phyloP scores from a whole-genome alignment of 179 eudicot species.

The Patellifolia procumbens region DNA sequence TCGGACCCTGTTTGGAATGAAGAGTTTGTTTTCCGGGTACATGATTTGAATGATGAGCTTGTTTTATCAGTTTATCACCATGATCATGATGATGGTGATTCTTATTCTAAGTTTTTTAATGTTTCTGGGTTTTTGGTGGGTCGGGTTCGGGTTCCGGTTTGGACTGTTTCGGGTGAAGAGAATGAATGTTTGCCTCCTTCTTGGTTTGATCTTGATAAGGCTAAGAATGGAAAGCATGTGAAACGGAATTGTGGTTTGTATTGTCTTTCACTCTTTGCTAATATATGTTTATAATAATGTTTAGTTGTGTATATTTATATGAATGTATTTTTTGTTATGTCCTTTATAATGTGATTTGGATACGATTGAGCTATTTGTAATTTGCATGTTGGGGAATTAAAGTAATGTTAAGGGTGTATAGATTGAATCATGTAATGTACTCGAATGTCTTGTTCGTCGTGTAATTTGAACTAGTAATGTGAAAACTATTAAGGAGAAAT shows the following conservation, averaged over 20 bases:
- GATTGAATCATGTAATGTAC: no score
- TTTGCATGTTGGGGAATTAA: neutral
- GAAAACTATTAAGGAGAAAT: no score
- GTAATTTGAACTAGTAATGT: neutral
- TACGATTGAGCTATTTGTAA: neutral
- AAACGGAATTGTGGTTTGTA: slow-evolving; percentile 52
- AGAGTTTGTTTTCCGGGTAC: slow-evolving; percentile 79
- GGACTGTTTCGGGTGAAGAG: slow-evolving; percentile 50
- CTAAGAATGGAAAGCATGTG: slow-evolving; percentile 40
- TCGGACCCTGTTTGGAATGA: slow-evolving; percentile 84
- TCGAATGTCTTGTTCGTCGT: neutral
- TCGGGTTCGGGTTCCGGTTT: slow-evolving; percentile 60
- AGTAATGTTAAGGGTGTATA: neutral
- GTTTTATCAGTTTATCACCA: slow-evolving; percentile 53
- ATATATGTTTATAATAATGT: neutral
- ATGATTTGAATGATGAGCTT: slow-evolving; percentile 67
- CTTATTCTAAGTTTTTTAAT: slow-evolving; percentile 39
- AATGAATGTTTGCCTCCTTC: slow-evolving; percentile 60
- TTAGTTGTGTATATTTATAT: neutral
- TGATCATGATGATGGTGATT: slow-evolving; percentile 32
- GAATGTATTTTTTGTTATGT: neutral
- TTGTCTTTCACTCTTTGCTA: neutral
- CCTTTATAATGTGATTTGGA: neutral
- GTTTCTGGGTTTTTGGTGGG: slow-evolving; percentile 61
- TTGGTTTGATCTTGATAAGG: slow-evolving; percentile 67